Percentiles rank a stretch among this genome's conserved stretches.
Evolutionary conservation across 2,329 filamentous ascomycete genomes (phyloP).

Genomic region (Pseudogymnoascus sp.): DNA sequence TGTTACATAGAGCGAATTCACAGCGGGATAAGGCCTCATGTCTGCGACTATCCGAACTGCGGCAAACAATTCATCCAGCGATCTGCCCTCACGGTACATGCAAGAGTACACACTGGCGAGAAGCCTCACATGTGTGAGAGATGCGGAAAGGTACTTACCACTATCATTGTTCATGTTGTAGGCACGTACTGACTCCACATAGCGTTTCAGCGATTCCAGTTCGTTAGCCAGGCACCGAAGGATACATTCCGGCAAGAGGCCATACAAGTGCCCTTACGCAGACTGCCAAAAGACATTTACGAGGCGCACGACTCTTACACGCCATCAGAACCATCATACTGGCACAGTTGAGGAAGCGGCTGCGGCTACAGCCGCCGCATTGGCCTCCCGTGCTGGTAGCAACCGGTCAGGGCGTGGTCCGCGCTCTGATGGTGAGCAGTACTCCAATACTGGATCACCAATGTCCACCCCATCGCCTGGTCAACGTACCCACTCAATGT

Average conservation of each 20-base stretch:
- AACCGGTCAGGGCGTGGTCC: constrained; percentile 37
- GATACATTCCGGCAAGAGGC: constrained; percentile 90
- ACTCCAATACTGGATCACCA: constrained; percentile 64
- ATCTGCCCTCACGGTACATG: constrained; percentile 89
- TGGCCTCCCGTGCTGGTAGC: constrained; percentile 44
- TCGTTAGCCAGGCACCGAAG: constrained; percentile 87
- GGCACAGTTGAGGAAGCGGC: constrained; percentile 92
- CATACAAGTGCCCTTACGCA: constrained; percentile 95
- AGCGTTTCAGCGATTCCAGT: constrained; percentile 95
- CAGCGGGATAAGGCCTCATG: constrained; percentile 80
- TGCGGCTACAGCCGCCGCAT: constrained; percentile 74
- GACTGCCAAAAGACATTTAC: constrained; percentile 99
- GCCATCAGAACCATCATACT: constrained; percentile 92
- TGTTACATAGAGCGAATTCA: constrained; percentile 75
- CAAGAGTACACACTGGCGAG: constrained; percentile 92
- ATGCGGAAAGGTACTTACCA: constrained; percentile 71
- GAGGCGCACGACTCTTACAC: constrained; percentile 83
- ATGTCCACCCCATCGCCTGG: constrained; percentile 70
- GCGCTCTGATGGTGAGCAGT: constrained; percentile 62
- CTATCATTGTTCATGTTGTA: not conserved
- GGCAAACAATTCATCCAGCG: constrained; percentile 97
- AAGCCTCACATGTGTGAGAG: constrained; percentile 97
- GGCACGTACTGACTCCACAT: constrained; percentile 21
- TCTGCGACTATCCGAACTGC: constrained; percentile 81
- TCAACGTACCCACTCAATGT: constrained; percentile 69